Conservation (phyloP, 306 rosid genomes). For the Heteromeles arbutifolia region DNA sequence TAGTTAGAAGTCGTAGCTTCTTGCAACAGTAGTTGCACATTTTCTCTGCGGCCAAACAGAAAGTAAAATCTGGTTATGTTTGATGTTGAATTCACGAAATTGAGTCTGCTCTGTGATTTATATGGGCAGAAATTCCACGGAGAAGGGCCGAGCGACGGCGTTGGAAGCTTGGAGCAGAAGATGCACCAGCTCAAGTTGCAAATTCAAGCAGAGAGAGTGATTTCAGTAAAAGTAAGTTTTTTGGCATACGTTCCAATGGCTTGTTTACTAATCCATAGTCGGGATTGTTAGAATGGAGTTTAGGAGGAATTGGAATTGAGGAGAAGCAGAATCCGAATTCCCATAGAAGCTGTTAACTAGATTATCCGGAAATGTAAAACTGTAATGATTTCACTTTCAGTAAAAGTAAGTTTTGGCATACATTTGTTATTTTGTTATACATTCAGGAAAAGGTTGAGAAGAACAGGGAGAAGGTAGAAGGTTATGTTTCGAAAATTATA, state of each 20-base stretch:
- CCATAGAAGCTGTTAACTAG: neutral
- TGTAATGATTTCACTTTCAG: neutral
- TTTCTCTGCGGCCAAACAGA: neutral
- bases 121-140: conserved; percentile 35
- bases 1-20: neutral
- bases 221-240: conserved; percentile 43
- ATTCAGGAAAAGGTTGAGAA: conserved; percentile 57
- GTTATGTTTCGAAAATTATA: conserved; percentile 33
- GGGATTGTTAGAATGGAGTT: neutral
- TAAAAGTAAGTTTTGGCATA: conserved; percentile 38
- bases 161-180: conserved; percentile 47
- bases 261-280: neutral
- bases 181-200: conserved; percentile 65
- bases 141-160: conserved; percentile 34
- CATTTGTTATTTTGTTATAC: neutral
- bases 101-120: neutral
- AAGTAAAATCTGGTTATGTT: neutral
- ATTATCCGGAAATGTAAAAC: neutral
- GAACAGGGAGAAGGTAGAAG: conserved; percentile 54
- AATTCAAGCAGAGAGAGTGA: conserved; percentile 69
- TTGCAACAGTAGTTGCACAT: neutral
- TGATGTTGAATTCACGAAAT: neutral
- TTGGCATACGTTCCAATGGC: neutral
- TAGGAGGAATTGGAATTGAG: neutral
- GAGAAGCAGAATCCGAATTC: neutral